A percentile compares a stretch with the other conserved stretches of the same genome.
phyloP scores from a whole-genome alignment of 495 filamentous ascomycete species.

The Acidiella bohemica region DNA sequence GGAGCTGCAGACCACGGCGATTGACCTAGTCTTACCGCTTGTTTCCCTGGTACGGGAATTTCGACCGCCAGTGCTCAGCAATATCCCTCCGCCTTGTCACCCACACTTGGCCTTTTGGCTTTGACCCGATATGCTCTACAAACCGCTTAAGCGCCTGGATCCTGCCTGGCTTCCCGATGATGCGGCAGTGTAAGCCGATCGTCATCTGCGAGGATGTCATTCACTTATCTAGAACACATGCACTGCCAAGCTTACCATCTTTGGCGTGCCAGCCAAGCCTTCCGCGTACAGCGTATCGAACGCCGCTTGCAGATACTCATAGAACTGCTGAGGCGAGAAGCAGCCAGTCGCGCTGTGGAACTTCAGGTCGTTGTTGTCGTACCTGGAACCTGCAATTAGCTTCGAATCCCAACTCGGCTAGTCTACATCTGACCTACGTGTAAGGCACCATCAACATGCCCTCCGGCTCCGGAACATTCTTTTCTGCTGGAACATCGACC shows the following conservation, averaged over 20 bases:
- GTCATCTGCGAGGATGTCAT: slow-evolving; percentile 29
- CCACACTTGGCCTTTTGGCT: slow-evolving; percentile 31
- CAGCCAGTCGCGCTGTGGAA: slow-evolving; percentile 30
- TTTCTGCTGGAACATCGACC: slow-evolving; percentile 31
- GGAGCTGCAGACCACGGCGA: neutral
- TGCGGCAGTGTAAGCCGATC: slow-evolving; percentile 32
- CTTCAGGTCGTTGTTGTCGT: slow-evolving; percentile 34
- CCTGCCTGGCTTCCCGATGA: slow-evolving; percentile 32
- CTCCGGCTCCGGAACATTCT: slow-evolving; percentile 21
- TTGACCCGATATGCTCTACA: slow-evolving; percentile 31
- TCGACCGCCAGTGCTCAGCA: slow-evolving; percentile 30
- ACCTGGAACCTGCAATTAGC: slow-evolving; percentile 6
- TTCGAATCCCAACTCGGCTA: neutral
- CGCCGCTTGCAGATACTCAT: slow-evolving; percentile 29
- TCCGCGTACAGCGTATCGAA: slow-evolving; percentile 34
- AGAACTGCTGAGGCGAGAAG: slow-evolving; percentile 25
- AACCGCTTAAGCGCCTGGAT: slow-evolving; percentile 33
- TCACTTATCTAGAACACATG: neutral
- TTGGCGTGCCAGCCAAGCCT: slow-evolving; percentile 28
- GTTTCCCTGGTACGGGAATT: slow-evolving; percentile 31
- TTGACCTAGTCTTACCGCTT: slow-evolving; percentile 3
- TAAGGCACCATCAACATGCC: slow-evolving; percentile 35
- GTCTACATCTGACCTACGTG: neutral
- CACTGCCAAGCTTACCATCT: slow-evolving; percentile 14
- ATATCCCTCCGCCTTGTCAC: slow-evolving; percentile 35